These are phyloP conservation scores for Nissolia schottii DNA, from an alignment of 306 rosid genomes.

Conservation along the genomic window DNA sequence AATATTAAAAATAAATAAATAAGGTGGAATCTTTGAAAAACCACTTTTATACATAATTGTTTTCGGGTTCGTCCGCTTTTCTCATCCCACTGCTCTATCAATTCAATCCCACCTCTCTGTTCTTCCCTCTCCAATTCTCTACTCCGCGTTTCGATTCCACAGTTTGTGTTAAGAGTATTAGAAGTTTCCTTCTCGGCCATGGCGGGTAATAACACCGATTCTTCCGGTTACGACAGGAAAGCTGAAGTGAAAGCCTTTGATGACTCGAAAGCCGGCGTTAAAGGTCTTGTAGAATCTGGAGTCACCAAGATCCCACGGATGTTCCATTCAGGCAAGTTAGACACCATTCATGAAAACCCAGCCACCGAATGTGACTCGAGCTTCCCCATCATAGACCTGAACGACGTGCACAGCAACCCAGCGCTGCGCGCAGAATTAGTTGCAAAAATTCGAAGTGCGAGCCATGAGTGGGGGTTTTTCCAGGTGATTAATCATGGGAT, in stretches of 20 bases:
- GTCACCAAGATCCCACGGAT: no score
- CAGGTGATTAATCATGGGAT: constrained; percentile 48
- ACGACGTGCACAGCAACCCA: background rate
- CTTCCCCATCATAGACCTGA: constrained; percentile 30
- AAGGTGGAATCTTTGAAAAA: no score
- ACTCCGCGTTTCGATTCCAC: no score
- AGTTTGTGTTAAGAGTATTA: background rate
- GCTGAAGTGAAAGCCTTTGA: constrained; percentile 40
- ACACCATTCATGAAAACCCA: background rate
- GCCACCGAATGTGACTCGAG: background rate
- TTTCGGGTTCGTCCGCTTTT: no score
- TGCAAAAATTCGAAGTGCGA: constrained; percentile 13
- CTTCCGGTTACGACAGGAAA: constrained; percentile 26
- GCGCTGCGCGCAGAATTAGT: background rate
- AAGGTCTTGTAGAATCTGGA: no score
- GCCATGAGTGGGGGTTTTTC: constrained; percentile 45
- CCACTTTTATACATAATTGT: no score
- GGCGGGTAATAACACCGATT: background rate
- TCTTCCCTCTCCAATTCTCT: no score
- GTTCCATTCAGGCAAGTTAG: constrained; percentile 12
- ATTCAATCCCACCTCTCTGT: no score
- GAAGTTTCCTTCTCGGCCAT: no score
- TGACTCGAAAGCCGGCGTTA: no score
- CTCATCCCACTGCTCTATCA: no score
- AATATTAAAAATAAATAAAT: no score